Evolutionary conservation across 805 yeast genomes (phyloP).

Genomic region (Yarrowia divulgata): DNA sequence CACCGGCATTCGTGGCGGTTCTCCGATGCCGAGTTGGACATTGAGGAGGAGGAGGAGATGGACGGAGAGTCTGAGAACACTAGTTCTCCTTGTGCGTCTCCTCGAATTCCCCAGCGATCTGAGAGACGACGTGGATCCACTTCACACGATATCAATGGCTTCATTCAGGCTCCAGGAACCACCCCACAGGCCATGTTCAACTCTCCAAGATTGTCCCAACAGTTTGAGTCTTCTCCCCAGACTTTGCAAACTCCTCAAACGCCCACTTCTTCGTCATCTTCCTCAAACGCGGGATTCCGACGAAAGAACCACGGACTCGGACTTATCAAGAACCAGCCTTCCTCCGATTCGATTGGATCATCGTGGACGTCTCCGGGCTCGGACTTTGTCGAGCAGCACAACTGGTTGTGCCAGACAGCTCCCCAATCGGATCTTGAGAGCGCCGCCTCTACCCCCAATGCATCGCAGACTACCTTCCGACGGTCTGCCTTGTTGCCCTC

Average conservation of each 20-base stretch:
- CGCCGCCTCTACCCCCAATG: constrained; percentile 30
- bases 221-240: constrained; percentile 31
- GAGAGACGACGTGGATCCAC: constrained; percentile 28
- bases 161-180: background rate
- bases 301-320: constrained; percentile 25
- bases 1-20: constrained; percentile 21
- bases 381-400: constrained; percentile 47
- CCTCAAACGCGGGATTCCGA: constrained; percentile 5
- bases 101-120: constrained; percentile 26
- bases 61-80: background rate
- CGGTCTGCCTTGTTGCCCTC: constrained; percentile 43
- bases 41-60: constrained; percentile 31
- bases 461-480: constrained; percentile 22
- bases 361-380: constrained; percentile 43
- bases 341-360: constrained; percentile 44
- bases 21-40: constrained; percentile 28
- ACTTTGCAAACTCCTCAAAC: constrained; percentile 22
- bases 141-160: constrained; percentile 10
- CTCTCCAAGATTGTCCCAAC: constrained; percentile 20
- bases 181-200: constrained; percentile 2
- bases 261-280: constrained; percentile 22
- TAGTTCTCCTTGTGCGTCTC: background rate
- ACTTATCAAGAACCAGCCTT: constrained; percentile 41
- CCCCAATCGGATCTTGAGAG: constrained; percentile 10
- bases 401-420: constrained; percentile 44